A percentile compares a stretch with the other conserved stretches of the same genome.
Evolutionary conservation across 1,139 yeast species (phyloP).

Genomic region (Chernovozyma sophiae-reginae): DNA sequence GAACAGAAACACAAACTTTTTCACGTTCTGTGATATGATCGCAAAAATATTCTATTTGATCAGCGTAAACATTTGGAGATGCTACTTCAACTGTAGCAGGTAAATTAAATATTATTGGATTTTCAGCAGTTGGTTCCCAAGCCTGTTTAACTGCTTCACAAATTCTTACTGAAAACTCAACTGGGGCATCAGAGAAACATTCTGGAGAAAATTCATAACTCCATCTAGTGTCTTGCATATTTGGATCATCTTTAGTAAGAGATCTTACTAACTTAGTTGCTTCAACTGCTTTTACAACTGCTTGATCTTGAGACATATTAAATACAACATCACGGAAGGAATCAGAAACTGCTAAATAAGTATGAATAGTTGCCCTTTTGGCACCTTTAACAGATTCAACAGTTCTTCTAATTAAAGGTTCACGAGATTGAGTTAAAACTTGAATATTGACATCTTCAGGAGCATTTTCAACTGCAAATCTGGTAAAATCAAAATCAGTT

Average conservation of each 20-base stretch:
- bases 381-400: slow-evolving; percentile 47
- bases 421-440: slow-evolving; percentile 46
- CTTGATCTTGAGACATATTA: slow-evolving; percentile 39
- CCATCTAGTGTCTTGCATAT: slow-evolving; percentile 41
- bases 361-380: slow-evolving; percentile 44
- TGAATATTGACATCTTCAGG: slow-evolving; percentile 46
- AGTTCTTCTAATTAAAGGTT: slow-evolving; percentile 41
- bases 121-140: slow-evolving; percentile 43
- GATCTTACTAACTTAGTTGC: slow-evolving; percentile 38
- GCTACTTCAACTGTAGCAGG: slow-evolving; percentile 51
- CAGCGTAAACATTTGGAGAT: slow-evolving; percentile 47
- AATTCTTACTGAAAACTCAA: slow-evolving; percentile 40
- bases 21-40: slow-evolving; percentile 40
- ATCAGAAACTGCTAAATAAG: slow-evolving; percentile 46
- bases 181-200: slow-evolving; percentile 42
- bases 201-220: slow-evolving; percentile 45
- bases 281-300: slow-evolving; percentile 38
- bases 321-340: slow-evolving; percentile 45
- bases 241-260: slow-evolving; percentile 41
- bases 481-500: slow-evolving; percentile 47
- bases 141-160: slow-evolving; percentile 45
- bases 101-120: slow-evolving; percentile 44
- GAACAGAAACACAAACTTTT: slow-evolving; percentile 42
- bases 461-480: slow-evolving; percentile 44
- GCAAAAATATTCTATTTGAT: slow-evolving; percentile 46